Conservation (phyloP, 768 basidiomycete species). For the Tephrocybe sp. region DNA sequence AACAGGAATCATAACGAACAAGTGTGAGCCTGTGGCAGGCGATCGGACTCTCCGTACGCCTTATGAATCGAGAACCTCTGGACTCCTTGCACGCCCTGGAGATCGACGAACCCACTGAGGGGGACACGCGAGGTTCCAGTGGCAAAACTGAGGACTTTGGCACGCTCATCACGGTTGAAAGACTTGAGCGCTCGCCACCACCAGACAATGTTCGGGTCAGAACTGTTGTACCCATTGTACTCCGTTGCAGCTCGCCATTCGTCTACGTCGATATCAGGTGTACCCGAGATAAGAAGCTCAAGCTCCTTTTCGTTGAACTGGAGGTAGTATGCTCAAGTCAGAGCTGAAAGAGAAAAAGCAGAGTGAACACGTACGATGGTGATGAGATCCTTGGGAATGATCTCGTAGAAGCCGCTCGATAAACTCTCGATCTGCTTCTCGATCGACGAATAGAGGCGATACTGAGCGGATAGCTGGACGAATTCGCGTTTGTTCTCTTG, state of each 20-base stretch:
- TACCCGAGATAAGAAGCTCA: conserved; percentile 92
- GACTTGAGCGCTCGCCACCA: conserved; percentile 99
- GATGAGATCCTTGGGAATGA: conserved; percentile 95
- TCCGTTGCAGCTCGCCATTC: conserved; percentile 95
- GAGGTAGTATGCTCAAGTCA: conserved; percentile 6
- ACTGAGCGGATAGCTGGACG: conserved; percentile 92
- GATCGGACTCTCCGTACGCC: conserved; percentile 83
- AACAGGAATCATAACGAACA: conserved; percentile 47
- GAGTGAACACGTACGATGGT: conserved; percentile 66
- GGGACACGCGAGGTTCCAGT: conserved; percentile 93
- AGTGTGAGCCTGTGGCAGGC: conserved; percentile 88
- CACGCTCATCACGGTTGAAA: conserved; percentile 94
- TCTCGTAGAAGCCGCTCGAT: conserved; percentile 91
- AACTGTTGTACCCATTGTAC: conserved; percentile 83
- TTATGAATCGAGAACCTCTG: conserved; percentile 96
- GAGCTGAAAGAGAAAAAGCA: background rate
- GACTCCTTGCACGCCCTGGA: conserved; percentile 93
- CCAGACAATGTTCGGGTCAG: conserved; percentile 96
- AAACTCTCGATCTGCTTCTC: conserved; percentile 94
- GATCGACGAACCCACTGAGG: conserved; percentile 88
- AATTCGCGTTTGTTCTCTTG: conserved; percentile 97
- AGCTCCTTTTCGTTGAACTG: conserved; percentile 96
- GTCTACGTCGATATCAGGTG: conserved; percentile 98
- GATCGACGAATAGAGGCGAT: conserved; percentile 91
- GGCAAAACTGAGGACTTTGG: conserved; percentile 96